These are phyloP conservation scores for Nicotiana noctiflora DNA, from an alignment of 257 asterid species.

Conservation along the genomic window DNA sequence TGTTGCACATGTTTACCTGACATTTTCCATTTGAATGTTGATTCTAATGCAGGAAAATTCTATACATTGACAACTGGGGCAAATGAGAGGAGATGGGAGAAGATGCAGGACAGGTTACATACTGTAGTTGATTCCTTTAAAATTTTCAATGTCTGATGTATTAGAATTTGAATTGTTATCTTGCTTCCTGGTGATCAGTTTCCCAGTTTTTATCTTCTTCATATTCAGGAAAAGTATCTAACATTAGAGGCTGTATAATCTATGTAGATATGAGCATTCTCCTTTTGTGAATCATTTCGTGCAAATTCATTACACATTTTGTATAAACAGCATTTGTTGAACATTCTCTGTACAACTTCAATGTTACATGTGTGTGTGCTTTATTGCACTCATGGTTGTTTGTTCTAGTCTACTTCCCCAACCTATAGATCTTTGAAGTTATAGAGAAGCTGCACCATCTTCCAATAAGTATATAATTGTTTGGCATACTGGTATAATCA, in stretches of 20 bases:
- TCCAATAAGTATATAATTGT: too few relatives aligned
- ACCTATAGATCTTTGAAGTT: too few relatives aligned
- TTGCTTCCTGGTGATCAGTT: neutral
- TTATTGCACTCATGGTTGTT: too few relatives aligned
- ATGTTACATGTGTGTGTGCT: too few relatives aligned
- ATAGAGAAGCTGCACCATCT: too few relatives aligned
- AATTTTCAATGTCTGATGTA: conserved; percentile 46
- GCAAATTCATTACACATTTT: too few relatives aligned
- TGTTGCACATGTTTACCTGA: neutral
- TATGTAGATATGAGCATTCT: conserved; percentile 19
- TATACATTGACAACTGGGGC: conserved; percentile 87
- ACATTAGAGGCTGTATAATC: conserved; percentile 17
- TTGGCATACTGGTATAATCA: too few relatives aligned
- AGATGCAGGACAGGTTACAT: conserved; percentile 77
- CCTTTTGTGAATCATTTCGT: neutral
- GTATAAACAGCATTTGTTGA: neutral
- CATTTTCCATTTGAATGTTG: neutral
- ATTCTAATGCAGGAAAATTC: conserved; percentile 63
- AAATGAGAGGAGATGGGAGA: conserved; percentile 88
- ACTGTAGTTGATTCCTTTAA: conserved; percentile 78
- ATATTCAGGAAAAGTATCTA: neutral
- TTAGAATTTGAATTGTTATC: neutral
- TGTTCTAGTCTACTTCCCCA: too few relatives aligned
- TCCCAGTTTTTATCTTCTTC: neutral
- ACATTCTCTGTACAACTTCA: neutral